phyloP scores from a whole-genome alignment of 768 basidiomycete genomes.

The Termitomyces sp. region DNA sequence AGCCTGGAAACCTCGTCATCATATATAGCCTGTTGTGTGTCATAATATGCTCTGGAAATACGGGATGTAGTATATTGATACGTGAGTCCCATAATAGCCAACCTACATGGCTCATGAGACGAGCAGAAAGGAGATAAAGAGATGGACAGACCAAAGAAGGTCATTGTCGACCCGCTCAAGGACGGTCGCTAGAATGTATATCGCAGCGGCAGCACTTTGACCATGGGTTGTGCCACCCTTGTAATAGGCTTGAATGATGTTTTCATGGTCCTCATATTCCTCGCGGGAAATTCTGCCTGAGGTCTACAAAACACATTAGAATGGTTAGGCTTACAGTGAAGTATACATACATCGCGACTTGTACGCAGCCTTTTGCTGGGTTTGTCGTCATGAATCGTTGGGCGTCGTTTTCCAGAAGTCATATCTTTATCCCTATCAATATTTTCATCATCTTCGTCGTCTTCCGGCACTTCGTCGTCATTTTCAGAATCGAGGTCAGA shows the following conservation, averaged over 20 bases:
- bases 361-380: conserved; percentile 56
- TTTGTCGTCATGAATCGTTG: conserved; percentile 31
- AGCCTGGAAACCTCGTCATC: conserved; percentile 91
- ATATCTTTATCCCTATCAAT: conserved; percentile 39
- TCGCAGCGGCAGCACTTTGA: conserved; percentile 82
- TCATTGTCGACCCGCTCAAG: conserved; percentile 93
- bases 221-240: conserved; percentile 80
- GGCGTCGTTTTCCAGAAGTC: conserved; percentile 47
- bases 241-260: conserved; percentile 78
- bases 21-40: conserved; percentile 73
- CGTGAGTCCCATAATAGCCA: conserved; percentile 90
- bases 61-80: conserved; percentile 86
- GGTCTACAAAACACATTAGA: conserved; percentile 26
- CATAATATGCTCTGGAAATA: conserved; percentile 84
- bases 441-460: conserved; percentile 33
- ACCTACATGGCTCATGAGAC: conserved; percentile 40
- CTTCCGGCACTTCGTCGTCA: conserved; percentile 34
- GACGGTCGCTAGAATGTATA: conserved; percentile 88
- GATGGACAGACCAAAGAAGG: conserved; percentile 70
- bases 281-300: conserved; percentile 62
- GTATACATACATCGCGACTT: conserved; percentile 35
- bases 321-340: neutral
- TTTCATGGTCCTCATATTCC: conserved; percentile 59
- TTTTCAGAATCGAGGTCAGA: conserved; percentile 29
- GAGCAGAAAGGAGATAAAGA: neutral